These are phyloP conservation scores for Plasmodium cynomolgi DNA, from an alignment of 169 alveolate species.

Conservation along the genomic window DNA sequence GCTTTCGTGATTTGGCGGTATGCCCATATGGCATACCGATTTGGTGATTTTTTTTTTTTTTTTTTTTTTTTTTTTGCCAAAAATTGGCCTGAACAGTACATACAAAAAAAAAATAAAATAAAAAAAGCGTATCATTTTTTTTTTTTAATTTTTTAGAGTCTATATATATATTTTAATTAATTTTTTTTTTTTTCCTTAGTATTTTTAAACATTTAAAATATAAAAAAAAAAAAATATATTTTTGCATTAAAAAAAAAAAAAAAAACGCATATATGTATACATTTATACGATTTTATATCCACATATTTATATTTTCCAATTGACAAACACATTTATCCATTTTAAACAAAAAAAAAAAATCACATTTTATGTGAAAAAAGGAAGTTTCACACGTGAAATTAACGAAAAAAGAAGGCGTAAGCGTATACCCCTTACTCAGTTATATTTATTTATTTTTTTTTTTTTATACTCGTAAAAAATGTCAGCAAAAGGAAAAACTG, in stretches of 20 bases:
- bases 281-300: not conserved
- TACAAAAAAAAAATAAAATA: not conserved
- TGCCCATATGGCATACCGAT: not conserved
- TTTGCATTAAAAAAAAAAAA: no score
- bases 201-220: not conserved
- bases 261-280: not conserved
- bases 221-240: no score
- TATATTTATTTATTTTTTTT: no score
- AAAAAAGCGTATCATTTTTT: not conserved
- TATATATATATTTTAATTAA: no score
- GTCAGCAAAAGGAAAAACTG: conserved; percentile 88
- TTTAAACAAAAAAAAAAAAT: no score
- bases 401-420: not conserved
- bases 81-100: not conserved
- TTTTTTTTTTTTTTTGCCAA: not conserved
- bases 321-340: not conserved
- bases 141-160: no score
- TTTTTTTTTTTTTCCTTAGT: no score
- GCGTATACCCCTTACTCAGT: not conserved
- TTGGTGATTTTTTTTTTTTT: not conserved
- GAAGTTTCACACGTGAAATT: not conserved
- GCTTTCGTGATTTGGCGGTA: not conserved
- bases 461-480: conserved; percentile 26
- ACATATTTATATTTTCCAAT: not conserved
- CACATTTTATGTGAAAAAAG: not conserved